Base-by-base conservation (phyloP, 2,329 filamentous ascomycete genomes). In the Gnomoniopsis smithogilvyi region DNA sequence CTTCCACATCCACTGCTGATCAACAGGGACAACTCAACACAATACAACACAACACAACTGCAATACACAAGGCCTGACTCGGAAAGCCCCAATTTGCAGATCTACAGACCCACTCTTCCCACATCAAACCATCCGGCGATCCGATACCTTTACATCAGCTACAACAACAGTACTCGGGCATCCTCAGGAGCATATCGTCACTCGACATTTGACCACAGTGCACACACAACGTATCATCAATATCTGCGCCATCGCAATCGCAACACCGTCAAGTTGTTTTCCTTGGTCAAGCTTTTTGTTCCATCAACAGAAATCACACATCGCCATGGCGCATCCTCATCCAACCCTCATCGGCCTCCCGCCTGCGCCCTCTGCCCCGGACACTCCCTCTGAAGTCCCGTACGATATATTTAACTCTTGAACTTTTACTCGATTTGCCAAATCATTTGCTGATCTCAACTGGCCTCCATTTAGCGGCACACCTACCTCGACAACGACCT, bases 351-450 rank as follows among this genome's bases (percentile, higher is more conserved):
- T 94, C 79, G 92, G 93, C 72, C 83, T 96, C 61, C 92, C 92
- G 48, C 90, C 91, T 62, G 88, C 91, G 59, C 86, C 88, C 21
- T 93, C 91, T 38, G 90, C 91, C 63, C 88, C 91, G 56, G 89
- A 91, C 64, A 96, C 92, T 22, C 93, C 92, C 34, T 93, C 89
- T 56, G 93, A 97, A 68, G 88, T 91, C 76, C 93, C 93, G 91
- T 96, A 82, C 78, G 90, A 80, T 36, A 41, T 51, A 51, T 56
- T 43, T 33, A 48, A 14, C 50, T 14, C 17, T 34, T 26, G 2
- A 3, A 14, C 43, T 15, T 19, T 3, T 54, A 11, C 8, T 19
- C 11, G 36, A 12, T 10, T 30, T 19, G 8, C 34, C 17, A 6
- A 15, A 4, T 7, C 22, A 33, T n/a, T 30, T 46, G 19, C 38